A percentile compares a stretch with the other conserved stretches of the same genome.
phyloP scores from a whole-genome alignment of 2,329 filamentous ascomycete genomes.

The Microthyrium microscopicum region DNA sequence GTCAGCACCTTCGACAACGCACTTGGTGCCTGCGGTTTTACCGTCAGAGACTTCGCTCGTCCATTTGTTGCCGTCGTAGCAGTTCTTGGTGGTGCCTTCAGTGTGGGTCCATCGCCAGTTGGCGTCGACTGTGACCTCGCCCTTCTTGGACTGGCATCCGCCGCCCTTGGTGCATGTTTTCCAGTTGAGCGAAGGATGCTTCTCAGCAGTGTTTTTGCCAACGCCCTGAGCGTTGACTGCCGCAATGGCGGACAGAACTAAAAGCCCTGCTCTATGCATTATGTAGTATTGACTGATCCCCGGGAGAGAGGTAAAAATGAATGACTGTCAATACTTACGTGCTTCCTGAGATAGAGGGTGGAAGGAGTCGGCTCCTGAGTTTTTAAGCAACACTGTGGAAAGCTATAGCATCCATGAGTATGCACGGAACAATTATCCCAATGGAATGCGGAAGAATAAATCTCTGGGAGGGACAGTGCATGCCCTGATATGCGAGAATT shows the following conservation, averaged over 20 bases:
- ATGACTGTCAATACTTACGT: too few species aligned
- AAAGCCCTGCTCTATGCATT: not conserved
- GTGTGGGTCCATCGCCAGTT: slow-evolving; percentile 36
- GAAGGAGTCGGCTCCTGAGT: too few species aligned
- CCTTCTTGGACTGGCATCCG: slow-evolving; percentile 21
- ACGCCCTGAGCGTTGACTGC: slow-evolving; percentile 24
- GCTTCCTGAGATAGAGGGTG: too few species aligned
- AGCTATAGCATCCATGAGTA: too few species aligned
- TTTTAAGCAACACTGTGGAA: too few species aligned
- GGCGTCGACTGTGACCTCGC: slow-evolving; percentile 25
- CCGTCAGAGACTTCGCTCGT: slow-evolving; percentile 25
- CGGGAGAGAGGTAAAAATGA: too few species aligned
- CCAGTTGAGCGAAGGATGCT: slow-evolving; percentile 24
- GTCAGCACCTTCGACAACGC: slow-evolving; percentile 26
- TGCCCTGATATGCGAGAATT: too few species aligned
- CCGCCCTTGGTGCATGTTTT: slow-evolving; percentile 22
- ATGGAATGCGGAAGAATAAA: too few species aligned
- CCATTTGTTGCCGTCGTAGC: slow-evolving; percentile 30
- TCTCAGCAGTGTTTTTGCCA: slow-evolving; percentile 24
- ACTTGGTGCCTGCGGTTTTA: slow-evolving; percentile 22
- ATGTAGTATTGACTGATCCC: too few species aligned
- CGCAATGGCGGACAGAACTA: not conserved
- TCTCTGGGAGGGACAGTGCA: too few species aligned
- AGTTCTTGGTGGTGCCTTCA: slow-evolving; percentile 26
- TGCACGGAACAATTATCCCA: too few species aligned